A percentile compares a stretch with the other conserved stretches of the same genome.
phyloP scores from a whole-genome alignment of 192 early-diverging fungal species.

The Coemansia sp. region DNA sequence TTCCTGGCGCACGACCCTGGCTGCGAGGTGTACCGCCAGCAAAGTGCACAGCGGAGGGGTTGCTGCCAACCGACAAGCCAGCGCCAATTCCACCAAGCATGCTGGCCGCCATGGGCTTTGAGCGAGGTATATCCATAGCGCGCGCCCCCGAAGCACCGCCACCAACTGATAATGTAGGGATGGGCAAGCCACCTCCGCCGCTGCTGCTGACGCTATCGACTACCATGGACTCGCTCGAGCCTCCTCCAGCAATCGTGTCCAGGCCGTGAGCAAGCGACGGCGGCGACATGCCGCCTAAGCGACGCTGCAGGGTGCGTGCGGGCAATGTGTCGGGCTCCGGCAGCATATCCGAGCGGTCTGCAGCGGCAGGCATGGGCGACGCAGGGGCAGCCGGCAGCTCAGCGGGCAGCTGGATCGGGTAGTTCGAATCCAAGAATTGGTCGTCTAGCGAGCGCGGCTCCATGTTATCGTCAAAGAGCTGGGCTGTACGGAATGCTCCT shows the following conservation, averaged over 20 bases:
- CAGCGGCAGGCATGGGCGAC: constrained; percentile 18
- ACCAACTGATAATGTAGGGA: not conserved
- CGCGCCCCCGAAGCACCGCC: not conserved
- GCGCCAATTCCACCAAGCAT: not conserved
- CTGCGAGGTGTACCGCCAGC: constrained; percentile 51
- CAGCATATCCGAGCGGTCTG: constrained; percentile 51
- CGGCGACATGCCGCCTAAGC: constrained; percentile 17
- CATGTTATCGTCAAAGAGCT: constrained; percentile 6
- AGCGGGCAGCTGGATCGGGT: constrained; percentile 53
- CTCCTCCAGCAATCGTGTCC: constrained; percentile 8
- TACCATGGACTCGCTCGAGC: constrained; percentile 28
- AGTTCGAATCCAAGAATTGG: constrained; percentile 54
- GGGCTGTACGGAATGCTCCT: constrained; percentile 16
- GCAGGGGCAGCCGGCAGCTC: constrained; percentile 26
- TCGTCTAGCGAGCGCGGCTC: constrained; percentile 50
- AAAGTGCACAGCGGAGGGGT: constrained; percentile 16
- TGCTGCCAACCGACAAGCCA: constrained; percentile 29
- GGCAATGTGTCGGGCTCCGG: constrained; percentile 49
- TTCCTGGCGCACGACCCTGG: constrained; percentile 50
- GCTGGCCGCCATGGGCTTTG: constrained; percentile 10
- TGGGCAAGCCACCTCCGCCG: not conserved
- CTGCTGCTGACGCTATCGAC: constrained; percentile 1
- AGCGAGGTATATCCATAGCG: constrained; percentile 28
- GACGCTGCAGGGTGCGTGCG: constrained; percentile 36
- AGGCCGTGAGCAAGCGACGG: constrained; percentile 6